Conservation (phyloP, 1,284 basidiomycete species). For the Trichosporon sp. region DNA sequence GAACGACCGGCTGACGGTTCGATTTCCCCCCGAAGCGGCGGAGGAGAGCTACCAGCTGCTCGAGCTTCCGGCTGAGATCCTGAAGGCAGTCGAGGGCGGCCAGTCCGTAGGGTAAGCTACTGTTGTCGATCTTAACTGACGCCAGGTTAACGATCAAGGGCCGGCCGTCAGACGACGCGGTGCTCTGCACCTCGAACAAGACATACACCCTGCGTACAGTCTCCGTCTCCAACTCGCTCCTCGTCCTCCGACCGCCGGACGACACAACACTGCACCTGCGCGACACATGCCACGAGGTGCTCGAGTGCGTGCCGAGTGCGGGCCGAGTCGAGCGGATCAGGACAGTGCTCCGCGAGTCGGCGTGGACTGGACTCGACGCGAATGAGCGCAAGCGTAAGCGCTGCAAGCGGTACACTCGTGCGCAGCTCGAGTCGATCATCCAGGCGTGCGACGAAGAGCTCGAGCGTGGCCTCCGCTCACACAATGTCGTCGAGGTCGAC, state of each 20-base stretch:
- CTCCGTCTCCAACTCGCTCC: slow-evolving; percentile 77
- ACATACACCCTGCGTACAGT: slow-evolving; percentile 82
- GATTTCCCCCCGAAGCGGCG: slow-evolving; percentile 32
- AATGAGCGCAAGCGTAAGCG: slow-evolving; percentile 29
- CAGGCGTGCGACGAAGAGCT: slow-evolving; percentile 79
- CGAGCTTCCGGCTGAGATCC: slow-evolving; percentile 54
- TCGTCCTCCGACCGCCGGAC: slow-evolving; percentile 65
- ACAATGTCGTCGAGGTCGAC: slow-evolving; percentile 70
- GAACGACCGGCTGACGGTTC: slow-evolving; percentile 31
- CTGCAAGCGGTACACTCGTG: slow-evolving; percentile 61
- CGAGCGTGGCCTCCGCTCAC: slow-evolving; percentile 64
- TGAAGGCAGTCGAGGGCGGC: slow-evolving; percentile 49
- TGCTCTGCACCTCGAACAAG: slow-evolving; percentile 74
- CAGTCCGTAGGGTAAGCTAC: slow-evolving; percentile 45
- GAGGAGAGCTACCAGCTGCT: slow-evolving; percentile 54
- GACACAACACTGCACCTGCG: slow-evolving; percentile 42
- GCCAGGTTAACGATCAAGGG: slow-evolving; percentile 79
- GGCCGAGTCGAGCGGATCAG: slow-evolving; percentile 73
- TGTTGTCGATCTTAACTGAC: neutral
- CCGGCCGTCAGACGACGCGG: slow-evolving; percentile 75
- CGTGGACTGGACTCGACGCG: slow-evolving; percentile 63
- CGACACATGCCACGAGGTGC: slow-evolving; percentile 67
- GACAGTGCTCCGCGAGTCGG: slow-evolving; percentile 64
- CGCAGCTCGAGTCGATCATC: slow-evolving; percentile 65
- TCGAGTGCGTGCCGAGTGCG: slow-evolving; percentile 73